A percentile compares a stretch with the other conserved stretches of the same genome.
These are phyloP conservation scores for Heliamphora exappendiculata DNA, from an alignment of 148 eudicot species.

Conservation along the genomic window DNA sequence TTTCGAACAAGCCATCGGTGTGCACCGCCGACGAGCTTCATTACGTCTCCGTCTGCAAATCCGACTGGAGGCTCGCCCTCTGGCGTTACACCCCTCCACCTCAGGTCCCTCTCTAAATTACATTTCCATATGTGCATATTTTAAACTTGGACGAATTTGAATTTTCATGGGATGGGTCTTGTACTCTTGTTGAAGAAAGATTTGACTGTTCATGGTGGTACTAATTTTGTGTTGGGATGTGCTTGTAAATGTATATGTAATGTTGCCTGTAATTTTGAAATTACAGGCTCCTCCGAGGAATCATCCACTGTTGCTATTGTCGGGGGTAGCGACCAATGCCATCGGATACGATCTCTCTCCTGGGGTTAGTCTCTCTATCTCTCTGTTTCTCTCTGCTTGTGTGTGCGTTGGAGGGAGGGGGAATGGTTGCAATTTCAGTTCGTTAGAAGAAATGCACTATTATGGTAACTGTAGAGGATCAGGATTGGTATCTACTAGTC, in stretches of 20 bases:
- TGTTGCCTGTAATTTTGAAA: neutral
- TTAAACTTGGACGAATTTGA: neutral
- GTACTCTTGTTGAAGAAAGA: neutral
- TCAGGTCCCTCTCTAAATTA: constrained; percentile 12
- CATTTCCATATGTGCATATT: neutral
- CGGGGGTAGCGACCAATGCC: constrained; percentile 97
- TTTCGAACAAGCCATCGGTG: constrained; percentile 53
- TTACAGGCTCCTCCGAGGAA: constrained; percentile 60
- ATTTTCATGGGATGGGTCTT: neutral
- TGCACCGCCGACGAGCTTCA: constrained; percentile 98
- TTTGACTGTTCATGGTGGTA: too few relatives aligned
- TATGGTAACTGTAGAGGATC: too few relatives aligned
- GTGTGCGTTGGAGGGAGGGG: too few relatives aligned
- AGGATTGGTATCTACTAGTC: too few relatives aligned
- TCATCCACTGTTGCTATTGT: constrained; percentile 80
- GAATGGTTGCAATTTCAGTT: neutral
- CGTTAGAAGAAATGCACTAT: too few relatives aligned
- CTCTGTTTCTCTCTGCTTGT: neutral
- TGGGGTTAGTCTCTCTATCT: constrained; percentile 38
- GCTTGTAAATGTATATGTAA: neutral
- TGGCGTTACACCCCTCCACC: constrained; percentile 86
- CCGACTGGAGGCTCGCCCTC: constrained; percentile 82
- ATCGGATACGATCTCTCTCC: constrained; percentile 95
- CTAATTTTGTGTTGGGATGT: neutral
- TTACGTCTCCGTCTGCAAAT: constrained; percentile 57